Evolutionary conservation across 2,329 filamentous ascomycete species (phyloP).

Genomic region (Coniochaeta sp.): DNA sequence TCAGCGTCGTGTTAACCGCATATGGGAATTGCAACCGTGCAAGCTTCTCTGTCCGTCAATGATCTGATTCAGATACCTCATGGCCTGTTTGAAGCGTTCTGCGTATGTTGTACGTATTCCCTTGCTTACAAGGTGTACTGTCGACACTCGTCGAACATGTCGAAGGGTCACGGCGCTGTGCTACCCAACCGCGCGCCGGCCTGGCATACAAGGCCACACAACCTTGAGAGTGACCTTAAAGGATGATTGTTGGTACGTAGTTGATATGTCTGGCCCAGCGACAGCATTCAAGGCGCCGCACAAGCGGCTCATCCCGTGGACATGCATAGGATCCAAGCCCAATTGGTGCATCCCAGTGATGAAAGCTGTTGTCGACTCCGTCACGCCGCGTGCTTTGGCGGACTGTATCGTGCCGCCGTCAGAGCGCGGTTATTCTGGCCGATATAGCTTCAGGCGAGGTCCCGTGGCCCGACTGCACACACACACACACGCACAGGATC

Average conservation of each 20-base stretch:
- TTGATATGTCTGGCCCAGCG: conserved; percentile 1
- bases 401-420: not conserved
- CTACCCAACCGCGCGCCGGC: not conserved
- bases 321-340: conserved; percentile 1
- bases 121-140: too few relatives aligned
- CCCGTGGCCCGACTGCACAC: not conserved
- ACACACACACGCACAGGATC: too few relatives aligned
- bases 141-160: not conserved
- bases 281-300: conserved; percentile 8
- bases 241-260: not conserved
- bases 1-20: too few relatives aligned
- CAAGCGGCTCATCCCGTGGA: conserved; percentile 15
- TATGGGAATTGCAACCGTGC: too few relatives aligned
- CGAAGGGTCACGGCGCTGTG: not conserved
- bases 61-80: too few relatives aligned
- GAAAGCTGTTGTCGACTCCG: not conserved
- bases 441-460: not conserved
- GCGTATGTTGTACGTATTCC: too few relatives aligned
- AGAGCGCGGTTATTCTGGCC: not conserved
- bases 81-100: too few relatives aligned
- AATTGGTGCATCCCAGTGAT: not conserved
- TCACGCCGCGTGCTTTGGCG: not conserved
- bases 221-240: not conserved
- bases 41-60: too few relatives aligned
- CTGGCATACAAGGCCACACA: not conserved